Evolutionary conservation across 305 asterid genomes (phyloP).

Genomic region (Fraxinus sp.): DNA sequence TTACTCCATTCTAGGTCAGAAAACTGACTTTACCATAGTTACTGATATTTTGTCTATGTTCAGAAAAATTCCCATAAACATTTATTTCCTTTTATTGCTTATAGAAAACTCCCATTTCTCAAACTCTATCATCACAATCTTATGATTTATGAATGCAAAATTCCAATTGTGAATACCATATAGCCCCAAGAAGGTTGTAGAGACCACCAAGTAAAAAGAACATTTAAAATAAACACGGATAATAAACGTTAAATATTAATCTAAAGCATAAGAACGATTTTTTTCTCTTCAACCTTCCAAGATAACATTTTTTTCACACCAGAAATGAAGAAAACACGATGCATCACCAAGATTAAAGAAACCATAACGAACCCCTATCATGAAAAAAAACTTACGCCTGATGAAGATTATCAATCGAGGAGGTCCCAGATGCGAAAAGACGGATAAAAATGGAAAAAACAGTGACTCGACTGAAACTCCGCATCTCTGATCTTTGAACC

Average conservation of each 20-base stretch:
- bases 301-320: background rate
- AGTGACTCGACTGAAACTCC: constrained; percentile 41
- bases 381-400: constrained; percentile 70
- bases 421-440: constrained; percentile 44
- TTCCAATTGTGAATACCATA: background rate
- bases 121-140: background rate
- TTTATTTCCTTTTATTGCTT: background rate
- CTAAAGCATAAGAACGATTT: constrained; percentile 3
- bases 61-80: background rate
- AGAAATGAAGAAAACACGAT: constrained; percentile 3
- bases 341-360: constrained; percentile 26
- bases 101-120: background rate
- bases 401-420: constrained; percentile 55
- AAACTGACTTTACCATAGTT: background rate
- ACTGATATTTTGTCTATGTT: background rate
- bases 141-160: background rate
- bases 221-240: background rate
- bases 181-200: background rate
- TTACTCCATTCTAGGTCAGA: background rate
- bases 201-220: background rate
- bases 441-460: constrained; percentile 41
- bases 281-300: background rate
- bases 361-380: constrained; percentile 3
- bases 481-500: constrained; percentile 60
- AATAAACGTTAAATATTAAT: background rate